Percentiles rank a stretch among this genome's conserved stretches.
phyloP scores from a whole-genome alignment of 208 protist genomes.

The Trypanosoma melophagium region DNA sequence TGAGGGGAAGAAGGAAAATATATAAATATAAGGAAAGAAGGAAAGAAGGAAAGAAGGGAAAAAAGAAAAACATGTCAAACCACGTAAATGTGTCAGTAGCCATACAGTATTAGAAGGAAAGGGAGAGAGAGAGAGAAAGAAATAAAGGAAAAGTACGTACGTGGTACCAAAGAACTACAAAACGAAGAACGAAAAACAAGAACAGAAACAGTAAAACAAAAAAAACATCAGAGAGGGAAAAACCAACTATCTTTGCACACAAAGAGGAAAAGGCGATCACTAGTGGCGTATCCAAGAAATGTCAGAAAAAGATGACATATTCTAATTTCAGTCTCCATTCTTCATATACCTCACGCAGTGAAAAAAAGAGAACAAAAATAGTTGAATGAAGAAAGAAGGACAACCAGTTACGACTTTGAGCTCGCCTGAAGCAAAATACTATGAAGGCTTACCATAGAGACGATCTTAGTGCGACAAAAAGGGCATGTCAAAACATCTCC shows the following conservation, averaged over 20 bases:
- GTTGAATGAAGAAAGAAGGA: conserved; percentile 17
- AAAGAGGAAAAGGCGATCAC: neutral
- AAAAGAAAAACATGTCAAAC: neutral
- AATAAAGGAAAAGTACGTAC: neutral
- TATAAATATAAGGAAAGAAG: neutral
- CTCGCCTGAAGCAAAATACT: conserved; percentile 12
- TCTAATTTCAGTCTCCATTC: neutral
- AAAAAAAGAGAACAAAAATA: conserved; percentile 6
- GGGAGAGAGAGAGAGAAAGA: no score
- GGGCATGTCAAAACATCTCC: conserved; percentile 37
- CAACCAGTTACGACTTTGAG: conserved; percentile 6
- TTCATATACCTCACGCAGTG: neutral
- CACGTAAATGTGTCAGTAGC: no score
- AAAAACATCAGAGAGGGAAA: conserved; percentile 16
- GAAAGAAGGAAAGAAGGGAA: neutral
- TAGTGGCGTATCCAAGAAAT: no score
- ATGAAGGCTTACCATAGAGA: conserved; percentile 52
- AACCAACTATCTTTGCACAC: conserved; percentile 12
- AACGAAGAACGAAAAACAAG: neutral
- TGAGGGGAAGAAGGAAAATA: conserved; percentile 16
- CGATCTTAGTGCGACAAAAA: conserved; percentile 47
- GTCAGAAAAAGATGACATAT: conserved; percentile 1
- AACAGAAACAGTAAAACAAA: neutral
- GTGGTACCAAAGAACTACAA: neutral
- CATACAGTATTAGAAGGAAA: no score